phyloP scores from a whole-genome alignment of 306 rosid genomes.

The Dryas octopetala region DNA sequence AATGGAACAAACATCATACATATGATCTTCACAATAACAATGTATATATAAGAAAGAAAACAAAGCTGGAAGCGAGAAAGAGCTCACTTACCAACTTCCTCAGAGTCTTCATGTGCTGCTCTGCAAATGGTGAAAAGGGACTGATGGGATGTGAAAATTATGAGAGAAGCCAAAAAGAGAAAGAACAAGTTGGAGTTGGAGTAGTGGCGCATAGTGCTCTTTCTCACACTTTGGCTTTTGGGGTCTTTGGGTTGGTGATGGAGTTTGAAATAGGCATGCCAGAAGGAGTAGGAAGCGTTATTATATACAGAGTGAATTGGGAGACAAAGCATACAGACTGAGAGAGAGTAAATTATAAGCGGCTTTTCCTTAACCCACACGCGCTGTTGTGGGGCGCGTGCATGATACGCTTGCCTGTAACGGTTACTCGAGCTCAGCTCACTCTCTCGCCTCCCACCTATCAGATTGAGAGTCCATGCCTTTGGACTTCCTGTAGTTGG shows the following conservation, averaged over 20 bases:
- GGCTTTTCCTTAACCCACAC: neutral
- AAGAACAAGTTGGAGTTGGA: slow-evolving; percentile 19
- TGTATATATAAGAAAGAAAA: neutral
- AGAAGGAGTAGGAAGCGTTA: neutral
- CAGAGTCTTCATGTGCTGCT: slow-evolving; percentile 32
- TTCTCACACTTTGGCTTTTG: neutral
- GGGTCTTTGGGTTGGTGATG: neutral
- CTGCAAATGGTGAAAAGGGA: slow-evolving; percentile 29
- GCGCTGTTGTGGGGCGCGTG: neutral
- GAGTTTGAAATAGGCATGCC: neutral
- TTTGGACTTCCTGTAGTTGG: too few relatives aligned
- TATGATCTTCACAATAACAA: neutral
- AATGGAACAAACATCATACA: neutral
- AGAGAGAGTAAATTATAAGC: neutral
- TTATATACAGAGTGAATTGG: neutral
- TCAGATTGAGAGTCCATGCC: too few relatives aligned
- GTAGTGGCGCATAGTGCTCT: slow-evolving; percentile 6
- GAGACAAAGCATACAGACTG: neutral
- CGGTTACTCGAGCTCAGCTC: neutral
- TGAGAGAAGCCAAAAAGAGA: slow-evolving; percentile 23
- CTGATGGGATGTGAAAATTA: slow-evolving; percentile 28
- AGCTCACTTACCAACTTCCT: slow-evolving; percentile 49
- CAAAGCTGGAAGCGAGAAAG: neutral
- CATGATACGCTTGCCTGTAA: neutral
- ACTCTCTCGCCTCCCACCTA: neutral